Conservation (phyloP, 176 grass and related monocot genomes). For the Musa itinerans region DNA sequence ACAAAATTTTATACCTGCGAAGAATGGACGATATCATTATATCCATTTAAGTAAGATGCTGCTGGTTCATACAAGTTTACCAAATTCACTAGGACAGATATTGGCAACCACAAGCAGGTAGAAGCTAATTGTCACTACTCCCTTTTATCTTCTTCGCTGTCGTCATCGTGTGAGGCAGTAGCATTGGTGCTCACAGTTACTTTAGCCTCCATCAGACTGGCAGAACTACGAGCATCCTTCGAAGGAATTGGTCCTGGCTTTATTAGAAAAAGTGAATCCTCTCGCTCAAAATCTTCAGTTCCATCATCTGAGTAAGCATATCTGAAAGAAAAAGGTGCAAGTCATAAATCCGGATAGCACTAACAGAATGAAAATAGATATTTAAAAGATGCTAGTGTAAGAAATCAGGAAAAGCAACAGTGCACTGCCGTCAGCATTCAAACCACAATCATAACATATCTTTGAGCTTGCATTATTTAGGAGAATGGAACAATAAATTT, state of each 20-base stretch:
- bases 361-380: too few species aligned
- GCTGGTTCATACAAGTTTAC: not conserved
- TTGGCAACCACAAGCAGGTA: not conserved
- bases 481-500: too few species aligned
- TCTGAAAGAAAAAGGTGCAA: constrained; percentile 3
- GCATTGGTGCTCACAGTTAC: constrained; percentile 22
- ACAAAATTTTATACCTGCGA: too few species aligned
- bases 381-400: too few species aligned
- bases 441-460: too few species aligned
- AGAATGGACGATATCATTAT: too few species aligned
- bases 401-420: too few species aligned
- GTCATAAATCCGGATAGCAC: too few species aligned
- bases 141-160: constrained; percentile 83
- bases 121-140: constrained; percentile 29
- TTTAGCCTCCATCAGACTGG: constrained; percentile 42
- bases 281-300: constrained; percentile 69
- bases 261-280: constrained; percentile 77
- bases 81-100: not conserved
- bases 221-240: constrained; percentile 46
- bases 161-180: constrained; percentile 29
- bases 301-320: constrained; percentile 66
- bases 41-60: not conserved
- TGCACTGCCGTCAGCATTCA: too few species aligned
- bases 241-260: constrained; percentile 62
- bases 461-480: too few species aligned